Evolutionary conservation across 1,139 yeast genomes (phyloP), one percentile per base, ranked within the genome.

Genomic region (Protomyces macrosporus): DNA sequence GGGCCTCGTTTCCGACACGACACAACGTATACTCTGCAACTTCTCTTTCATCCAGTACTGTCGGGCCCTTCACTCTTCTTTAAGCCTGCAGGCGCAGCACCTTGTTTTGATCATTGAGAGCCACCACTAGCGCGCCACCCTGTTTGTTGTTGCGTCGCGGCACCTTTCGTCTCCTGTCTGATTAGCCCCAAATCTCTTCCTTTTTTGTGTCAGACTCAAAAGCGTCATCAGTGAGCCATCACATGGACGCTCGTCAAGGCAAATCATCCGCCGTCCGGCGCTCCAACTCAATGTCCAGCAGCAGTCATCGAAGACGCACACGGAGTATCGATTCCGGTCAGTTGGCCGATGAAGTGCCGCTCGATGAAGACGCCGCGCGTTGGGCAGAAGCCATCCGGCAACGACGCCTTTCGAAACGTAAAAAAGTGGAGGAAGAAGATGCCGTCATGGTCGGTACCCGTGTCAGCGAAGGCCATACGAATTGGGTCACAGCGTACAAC

Each of bases 401-500:
- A 33, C 66, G 78, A 69, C 73, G 85, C 42, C 80, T 77, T 65
- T 69, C 73, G 60, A 79, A 77, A 67, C 75, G 76, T 67, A 75
- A 75, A 66, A 73, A 80, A 54, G 73, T 74, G 45, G 85, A 84
- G 60, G 89, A 84, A 68, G 89, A 69, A 79, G 80, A 70, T 37
- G 62, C 65, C 59, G 90, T 86, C 3, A 74, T 86, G 51, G 86
- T 88, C 7, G 96, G 96, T 0, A 87, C 88, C 68, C 86, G 87
- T 69, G 93, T 90, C 55, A 84, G 88, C 67, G 96, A 90, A 74
- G 98, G 97, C 54, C 98, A 93, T 72, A 90, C 85, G 62, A 93
- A 91, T 74, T 95, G 87, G 71, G 90, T 90, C 45, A 86, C 93
- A 79, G 98, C 98, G 0, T 95, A 93, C 74, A 90, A 93, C 74